Percentiles rank a stretch among this genome's conserved stretches.
Evolutionary conservation across 768 basidiomycete genomes (phyloP).

Genomic region (Suillus clintonianus): DNA sequence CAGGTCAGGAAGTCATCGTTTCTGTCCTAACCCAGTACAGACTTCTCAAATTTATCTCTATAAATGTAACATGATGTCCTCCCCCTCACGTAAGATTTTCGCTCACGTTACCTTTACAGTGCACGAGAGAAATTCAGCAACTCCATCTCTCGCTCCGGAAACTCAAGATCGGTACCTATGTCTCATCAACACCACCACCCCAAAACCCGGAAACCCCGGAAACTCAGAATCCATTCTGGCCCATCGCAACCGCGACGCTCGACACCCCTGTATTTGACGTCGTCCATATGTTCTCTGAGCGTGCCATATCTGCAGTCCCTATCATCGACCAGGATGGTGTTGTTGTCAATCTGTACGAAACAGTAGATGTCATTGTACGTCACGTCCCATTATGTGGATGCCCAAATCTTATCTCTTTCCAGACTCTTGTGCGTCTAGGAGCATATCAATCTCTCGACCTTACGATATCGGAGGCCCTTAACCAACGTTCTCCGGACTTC

Average conservation of each 20-base stretch:
- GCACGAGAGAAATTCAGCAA: constrained; percentile 79
- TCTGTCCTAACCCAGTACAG: constrained; percentile 97
- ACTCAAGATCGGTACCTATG: constrained; percentile 93
- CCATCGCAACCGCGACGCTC: constrained; percentile 89
- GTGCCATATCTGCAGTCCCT: constrained; percentile 94
- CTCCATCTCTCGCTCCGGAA: constrained; percentile 80
- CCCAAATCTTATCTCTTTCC: constrained; percentile 10
- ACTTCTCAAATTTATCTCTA: constrained; percentile 96
- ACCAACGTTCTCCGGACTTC: constrained; percentile 91
- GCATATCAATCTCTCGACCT: constrained; percentile 96
- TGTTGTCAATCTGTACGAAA: constrained; percentile 96
- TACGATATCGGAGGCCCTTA: constrained; percentile 89
- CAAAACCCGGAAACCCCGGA: constrained; percentile 40
- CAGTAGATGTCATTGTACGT: constrained; percentile 93
- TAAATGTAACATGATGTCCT: constrained; percentile 65
- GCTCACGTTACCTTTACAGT: constrained; percentile 48
- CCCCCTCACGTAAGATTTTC: background rate
- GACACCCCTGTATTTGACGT: constrained; percentile 95
- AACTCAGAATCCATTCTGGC: constrained; percentile 75
- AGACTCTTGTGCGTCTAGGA: constrained; percentile 94
- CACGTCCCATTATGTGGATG: background rate
- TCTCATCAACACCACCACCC: constrained; percentile 50
- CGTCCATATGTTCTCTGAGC: constrained; percentile 97
- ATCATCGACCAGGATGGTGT: constrained; percentile 92
- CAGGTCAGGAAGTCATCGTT: constrained; percentile 93